phyloP scores from a whole-genome alignment of 2,329 filamentous ascomycete species.

The Phialophora verrucosa region DNA sequence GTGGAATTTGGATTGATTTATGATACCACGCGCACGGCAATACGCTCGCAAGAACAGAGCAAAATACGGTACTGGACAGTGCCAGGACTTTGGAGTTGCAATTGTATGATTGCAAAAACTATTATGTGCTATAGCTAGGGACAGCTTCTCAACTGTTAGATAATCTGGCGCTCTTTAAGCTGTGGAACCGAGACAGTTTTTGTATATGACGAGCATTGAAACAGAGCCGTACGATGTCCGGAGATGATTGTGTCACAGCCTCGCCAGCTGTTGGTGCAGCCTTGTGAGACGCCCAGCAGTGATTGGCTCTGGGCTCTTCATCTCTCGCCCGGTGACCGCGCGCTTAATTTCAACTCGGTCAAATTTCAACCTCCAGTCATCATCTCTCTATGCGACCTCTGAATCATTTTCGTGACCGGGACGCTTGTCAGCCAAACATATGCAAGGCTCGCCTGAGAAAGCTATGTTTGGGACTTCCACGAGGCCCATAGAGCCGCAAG shows the following conservation, averaged over 20 bases:
- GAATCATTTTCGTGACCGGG: constrained; percentile 6
- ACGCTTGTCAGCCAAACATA: constrained; percentile 6
- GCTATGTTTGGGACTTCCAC: constrained; percentile 22
- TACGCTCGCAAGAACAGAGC: constrained; percentile 4
- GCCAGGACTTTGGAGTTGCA: constrained; percentile 6
- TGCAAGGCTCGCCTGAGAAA: neutral
- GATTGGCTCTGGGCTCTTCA: constrained; percentile 17
- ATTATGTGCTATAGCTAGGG: constrained; percentile 1
- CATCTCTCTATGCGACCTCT: constrained; percentile 1
- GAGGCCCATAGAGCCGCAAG: constrained; percentile 3
- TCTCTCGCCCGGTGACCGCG: constrained; percentile 13
- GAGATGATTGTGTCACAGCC: constrained; percentile 11
- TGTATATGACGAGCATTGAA: constrained; percentile 21
- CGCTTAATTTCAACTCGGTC: constrained; percentile 16
- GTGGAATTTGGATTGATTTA: constrained; percentile 15
- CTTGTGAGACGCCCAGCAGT: constrained; percentile 17
- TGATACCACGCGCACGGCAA: constrained; percentile 29
- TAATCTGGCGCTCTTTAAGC: constrained; percentile 2
- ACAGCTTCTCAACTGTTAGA: constrained; percentile 10
- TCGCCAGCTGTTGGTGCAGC: constrained; percentile 11
- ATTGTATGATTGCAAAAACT: constrained; percentile 12
- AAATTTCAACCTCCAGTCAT: constrained; percentile 19
- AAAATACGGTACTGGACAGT: constrained; percentile 10
- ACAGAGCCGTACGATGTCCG: neutral
- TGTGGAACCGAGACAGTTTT: constrained; percentile 2